Conservation (phyloP, 345 rosid species). For the Arabidopsis thaliana region DNA sequence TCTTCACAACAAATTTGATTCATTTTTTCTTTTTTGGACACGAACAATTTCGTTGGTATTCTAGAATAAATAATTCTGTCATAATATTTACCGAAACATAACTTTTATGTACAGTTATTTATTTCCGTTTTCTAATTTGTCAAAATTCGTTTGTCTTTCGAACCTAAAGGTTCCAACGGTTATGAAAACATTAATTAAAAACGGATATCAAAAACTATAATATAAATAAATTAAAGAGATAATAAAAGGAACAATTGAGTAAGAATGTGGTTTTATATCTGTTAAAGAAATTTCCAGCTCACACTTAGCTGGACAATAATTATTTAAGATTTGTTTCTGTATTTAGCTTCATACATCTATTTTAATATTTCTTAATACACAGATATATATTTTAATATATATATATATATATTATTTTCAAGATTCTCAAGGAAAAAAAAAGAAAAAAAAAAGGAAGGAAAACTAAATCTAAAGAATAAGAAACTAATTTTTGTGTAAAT, state of each 20-base stretch:
- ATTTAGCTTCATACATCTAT: neutral
- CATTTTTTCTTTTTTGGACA: no score
- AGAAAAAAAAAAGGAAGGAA: neutral
- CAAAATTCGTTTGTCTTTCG: neutral
- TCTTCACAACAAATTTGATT: neutral
- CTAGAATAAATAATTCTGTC: no score
- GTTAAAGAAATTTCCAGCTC: neutral
- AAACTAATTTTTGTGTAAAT: no score
- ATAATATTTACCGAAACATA: neutral
- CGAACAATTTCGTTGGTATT: no score
- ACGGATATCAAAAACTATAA: no score
- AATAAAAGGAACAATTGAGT: no score
- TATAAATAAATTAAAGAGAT: no score
- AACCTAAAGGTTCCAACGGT: neutral
- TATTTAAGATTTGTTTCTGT: neutral
- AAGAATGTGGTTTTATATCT: neutral
- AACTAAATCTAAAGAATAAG: neutral
- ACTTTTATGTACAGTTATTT: no score
- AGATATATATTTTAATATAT: no score
- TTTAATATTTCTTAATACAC: neutral
- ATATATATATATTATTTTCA: neutral
- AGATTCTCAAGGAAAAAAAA: neutral
- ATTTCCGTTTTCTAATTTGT: neutral
- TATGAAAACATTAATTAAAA: neutral
- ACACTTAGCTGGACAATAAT: neutral